Evolutionary conservation across 2,329 filamentous ascomycete genomes (phyloP).

Genomic region (Rasamsonia emersonii): DNA sequence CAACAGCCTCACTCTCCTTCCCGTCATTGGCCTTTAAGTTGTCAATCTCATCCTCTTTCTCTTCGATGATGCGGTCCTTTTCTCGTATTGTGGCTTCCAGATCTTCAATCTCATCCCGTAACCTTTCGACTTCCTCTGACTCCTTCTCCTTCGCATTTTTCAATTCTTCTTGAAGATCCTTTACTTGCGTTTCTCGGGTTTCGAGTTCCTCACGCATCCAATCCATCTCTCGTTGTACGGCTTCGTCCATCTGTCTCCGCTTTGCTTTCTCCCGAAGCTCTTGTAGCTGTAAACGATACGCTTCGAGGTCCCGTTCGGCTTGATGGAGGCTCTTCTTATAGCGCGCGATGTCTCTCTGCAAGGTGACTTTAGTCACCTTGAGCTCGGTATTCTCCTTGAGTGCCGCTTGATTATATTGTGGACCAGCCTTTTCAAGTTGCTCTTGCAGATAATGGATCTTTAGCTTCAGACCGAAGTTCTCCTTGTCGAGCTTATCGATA

Average conservation of each 20-base stretch:
- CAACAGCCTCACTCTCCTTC: constrained; percentile 34
- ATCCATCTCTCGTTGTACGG: constrained; percentile 54
- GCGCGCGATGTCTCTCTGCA: constrained; percentile 76
- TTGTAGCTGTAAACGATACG: constrained; percentile 69
- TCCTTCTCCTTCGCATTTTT: constrained; percentile 49
- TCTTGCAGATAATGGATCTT: constrained; percentile 97
- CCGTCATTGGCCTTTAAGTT: constrained; percentile 46
- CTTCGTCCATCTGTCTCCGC: constrained; percentile 64
- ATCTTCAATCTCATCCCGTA: constrained; percentile 67
- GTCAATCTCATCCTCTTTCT: constrained; percentile 67
- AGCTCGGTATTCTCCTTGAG: constrained; percentile 93
- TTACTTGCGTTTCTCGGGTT: constrained; percentile 36
- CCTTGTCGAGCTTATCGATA: constrained; percentile 94
- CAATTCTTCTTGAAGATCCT: constrained; percentile 43
- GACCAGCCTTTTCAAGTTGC: constrained; percentile 74
- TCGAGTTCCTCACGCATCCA: constrained; percentile 42
- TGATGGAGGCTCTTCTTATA: constrained; percentile 76
- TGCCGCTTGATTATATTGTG: constrained; percentile 79
- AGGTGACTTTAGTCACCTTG: constrained; percentile 83
- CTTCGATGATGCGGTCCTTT: constrained; percentile 63
- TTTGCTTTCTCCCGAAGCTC: constrained; percentile 77
- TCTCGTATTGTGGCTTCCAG: constrained; percentile 67
- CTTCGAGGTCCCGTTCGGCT: constrained; percentile 79
- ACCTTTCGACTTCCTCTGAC: constrained; percentile 51
- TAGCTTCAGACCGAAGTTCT: constrained; percentile 93